Evolutionary conservation across 1,139 yeast genomes (phyloP).

Genomic region (Candida mesenterica): DNA sequence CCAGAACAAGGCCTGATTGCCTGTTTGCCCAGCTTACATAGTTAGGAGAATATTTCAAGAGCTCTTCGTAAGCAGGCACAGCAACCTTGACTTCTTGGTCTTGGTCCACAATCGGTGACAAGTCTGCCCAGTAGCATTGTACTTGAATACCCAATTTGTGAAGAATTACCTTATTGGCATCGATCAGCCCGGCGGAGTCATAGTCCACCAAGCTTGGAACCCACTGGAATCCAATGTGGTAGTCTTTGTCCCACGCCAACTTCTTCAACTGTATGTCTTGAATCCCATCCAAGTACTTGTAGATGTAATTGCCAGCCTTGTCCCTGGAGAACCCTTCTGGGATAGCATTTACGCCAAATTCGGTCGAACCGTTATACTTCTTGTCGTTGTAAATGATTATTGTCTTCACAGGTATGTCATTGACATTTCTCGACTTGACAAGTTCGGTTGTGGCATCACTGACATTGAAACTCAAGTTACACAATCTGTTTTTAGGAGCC

Average conservation of each 20-base stretch:
- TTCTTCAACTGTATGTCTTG: conserved; percentile 62
- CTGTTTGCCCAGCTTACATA: conserved; percentile 64
- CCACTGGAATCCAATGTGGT: conserved; percentile 74
- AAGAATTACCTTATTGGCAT: conserved; percentile 26
- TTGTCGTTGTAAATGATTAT: conserved; percentile 48
- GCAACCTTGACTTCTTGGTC: conserved; percentile 36
- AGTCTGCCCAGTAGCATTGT: conserved; percentile 75
- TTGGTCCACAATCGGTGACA: conserved; percentile 18
- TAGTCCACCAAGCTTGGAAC: conserved; percentile 58
- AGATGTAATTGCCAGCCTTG: conserved; percentile 50
- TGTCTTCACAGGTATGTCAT: conserved; percentile 57
- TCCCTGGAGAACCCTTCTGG: conserved; percentile 57
- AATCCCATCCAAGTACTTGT: conserved; percentile 59
- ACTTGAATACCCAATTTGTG: conserved; percentile 53
- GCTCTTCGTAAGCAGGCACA: conserved; percentile 70
- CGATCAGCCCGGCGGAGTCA: conserved; percentile 33
- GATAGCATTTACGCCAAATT: conserved; percentile 12
- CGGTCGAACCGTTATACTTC: conserved; percentile 10
- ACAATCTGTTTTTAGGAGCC: conserved; percentile 62
- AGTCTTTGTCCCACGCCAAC: conserved; percentile 56
- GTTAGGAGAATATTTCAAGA: conserved; percentile 62
- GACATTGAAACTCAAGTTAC: conserved; percentile 57
- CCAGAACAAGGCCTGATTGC: conserved; percentile 64
- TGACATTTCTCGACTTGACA: conserved; percentile 19
- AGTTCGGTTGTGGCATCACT: conserved; percentile 31